A percentile compares a stretch with the other conserved stretches of the same genome.
Evolutionary conservation across 495 filamentous ascomycete genomes (phyloP).

Genomic region (Delitschia confertaspora): DNA sequence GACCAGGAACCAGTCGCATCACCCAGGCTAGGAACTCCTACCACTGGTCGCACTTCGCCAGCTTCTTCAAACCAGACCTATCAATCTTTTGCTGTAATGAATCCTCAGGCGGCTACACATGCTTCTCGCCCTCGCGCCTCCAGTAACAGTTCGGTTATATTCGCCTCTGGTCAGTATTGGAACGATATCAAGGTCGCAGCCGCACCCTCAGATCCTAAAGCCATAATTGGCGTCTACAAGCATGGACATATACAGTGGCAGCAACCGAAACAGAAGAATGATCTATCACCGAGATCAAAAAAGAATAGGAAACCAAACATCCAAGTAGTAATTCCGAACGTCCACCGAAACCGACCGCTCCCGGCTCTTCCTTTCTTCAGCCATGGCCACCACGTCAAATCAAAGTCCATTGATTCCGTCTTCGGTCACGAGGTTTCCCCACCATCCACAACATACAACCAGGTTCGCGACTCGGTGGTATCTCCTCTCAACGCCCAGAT

Average conservation of each 20-base stretch:
- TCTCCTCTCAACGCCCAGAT: slow-evolving; percentile 17
- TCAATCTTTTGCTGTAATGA: slow-evolving; percentile 1
- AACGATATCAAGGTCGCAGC: slow-evolving; percentile 13
- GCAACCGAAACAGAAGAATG: slow-evolving; percentile 18
- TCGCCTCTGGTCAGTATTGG: slow-evolving; percentile 11
- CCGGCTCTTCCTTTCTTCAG: slow-evolving; percentile 18
- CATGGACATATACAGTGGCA: slow-evolving; percentile 31
- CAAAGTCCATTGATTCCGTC: slow-evolving; percentile 6
- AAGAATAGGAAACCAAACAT: slow-evolving; percentile 26
- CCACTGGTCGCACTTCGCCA: slow-evolving; percentile 5
- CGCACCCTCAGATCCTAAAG: slow-evolving; percentile 3
- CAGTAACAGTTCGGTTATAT: slow-evolving; percentile 13
- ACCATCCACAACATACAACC: slow-evolving; percentile 11
- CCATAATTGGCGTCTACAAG: slow-evolving; percentile 32
- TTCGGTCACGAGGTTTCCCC: slow-evolving; percentile 15
- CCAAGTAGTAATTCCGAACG: slow-evolving; percentile 29
- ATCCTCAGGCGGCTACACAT: slow-evolving; percentile 1
- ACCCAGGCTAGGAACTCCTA: slow-evolving; percentile 32
- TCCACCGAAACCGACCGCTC: slow-evolving; percentile 17
- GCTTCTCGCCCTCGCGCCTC: slow-evolving; percentile 2
- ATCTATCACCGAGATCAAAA: slow-evolving; percentile 9
- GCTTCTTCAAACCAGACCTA: neutral
- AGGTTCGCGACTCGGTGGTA: slow-evolving; percentile 12
- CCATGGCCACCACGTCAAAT: slow-evolving; percentile 8
- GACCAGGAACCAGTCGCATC: slow-evolving; percentile 33